Evolutionary conservation across 2,329 filamentous ascomycete species (phyloP), one percentile per base, ranked within the genome.

Genomic region (Penicillium brevicompactum): DNA sequence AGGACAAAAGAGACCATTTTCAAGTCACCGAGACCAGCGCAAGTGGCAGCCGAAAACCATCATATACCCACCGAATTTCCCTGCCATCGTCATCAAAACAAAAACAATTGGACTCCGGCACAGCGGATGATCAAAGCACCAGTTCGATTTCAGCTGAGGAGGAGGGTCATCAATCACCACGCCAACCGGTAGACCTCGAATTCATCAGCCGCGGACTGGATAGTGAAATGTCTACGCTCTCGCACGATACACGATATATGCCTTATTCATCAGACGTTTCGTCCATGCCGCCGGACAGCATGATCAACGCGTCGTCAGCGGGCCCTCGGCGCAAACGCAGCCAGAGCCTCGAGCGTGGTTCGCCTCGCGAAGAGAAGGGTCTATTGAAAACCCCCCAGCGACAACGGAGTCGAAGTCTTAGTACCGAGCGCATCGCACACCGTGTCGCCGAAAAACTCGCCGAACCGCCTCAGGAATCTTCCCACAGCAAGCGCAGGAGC

Each of bases 201-300:
- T 90, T 97, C 59, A 83, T 92, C 66, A 82, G 84, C 47, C 78
- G 81, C 61, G 70, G 87, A 82, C 72, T 82, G 82, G 58, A 82
- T 79, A 80, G 89, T 84, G 75, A 96, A 82, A 60, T 93, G 76
- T 73, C 83, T 80, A 66, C 80, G 74, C 46, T 79, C 70, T 75
- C 85, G 76, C 75, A 82, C 70, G 81, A 87, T 75, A 67, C 83
- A 76, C 69, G 85, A 74, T 92, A 89, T 70, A 77, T 87, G 46
- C 82, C 85, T 32, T 81, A 84, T 11, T 85, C 86, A 48, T 97
- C 93, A 3, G 93, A 97, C 68, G 90, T 97, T 47, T 97, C 93
- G 1, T 88, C 86, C 34, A 88, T 90, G 84, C 87, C 87, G 31
- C 80, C 86, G n/a, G 86, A 90, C 70, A 88, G 85, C 68, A 83